Percentiles rank a stretch among this genome's conserved stretches.
Conservation (phyloP, 2,329 filamentous ascomycete species). For the Fusarium irregulare region DNA sequence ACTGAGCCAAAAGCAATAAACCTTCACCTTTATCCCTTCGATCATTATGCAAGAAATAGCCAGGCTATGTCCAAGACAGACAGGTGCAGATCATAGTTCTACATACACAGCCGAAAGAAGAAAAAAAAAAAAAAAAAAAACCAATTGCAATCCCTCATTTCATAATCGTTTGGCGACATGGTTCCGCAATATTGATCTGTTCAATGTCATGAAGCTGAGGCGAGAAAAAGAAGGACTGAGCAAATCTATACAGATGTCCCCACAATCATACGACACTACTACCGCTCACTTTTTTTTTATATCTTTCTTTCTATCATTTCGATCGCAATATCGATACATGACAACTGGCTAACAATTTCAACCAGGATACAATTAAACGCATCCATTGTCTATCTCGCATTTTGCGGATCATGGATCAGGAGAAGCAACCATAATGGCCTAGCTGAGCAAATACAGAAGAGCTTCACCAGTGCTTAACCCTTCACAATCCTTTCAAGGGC, state of each 20-base stretch:
- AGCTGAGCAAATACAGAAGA: constrained; percentile 10
- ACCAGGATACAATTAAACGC: background rate
- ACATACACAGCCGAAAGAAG: constrained; percentile 4
- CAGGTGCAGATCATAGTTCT: constrained; percentile 28
- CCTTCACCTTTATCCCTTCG: constrained; percentile 35
- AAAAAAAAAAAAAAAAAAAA: background rate
- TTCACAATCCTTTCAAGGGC: background rate
- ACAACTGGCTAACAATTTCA: background rate
- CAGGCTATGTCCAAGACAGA: constrained; percentile 26
- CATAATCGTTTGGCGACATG: background rate
- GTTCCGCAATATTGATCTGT: background rate
- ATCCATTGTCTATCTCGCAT: background rate
- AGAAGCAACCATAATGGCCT: constrained; percentile 12
- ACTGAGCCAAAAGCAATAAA: constrained; percentile 30
- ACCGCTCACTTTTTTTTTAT: constrained; percentile 2
- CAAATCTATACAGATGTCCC: constrained; percentile 12
- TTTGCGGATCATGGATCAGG: background rate
- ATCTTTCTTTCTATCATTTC: background rate
- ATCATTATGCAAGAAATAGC: constrained; percentile 30
- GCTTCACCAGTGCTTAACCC: background rate
- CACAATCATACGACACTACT: constrained; percentile 37
- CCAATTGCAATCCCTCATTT: background rate
- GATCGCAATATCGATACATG: constrained; percentile 6
- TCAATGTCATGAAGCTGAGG: background rate
- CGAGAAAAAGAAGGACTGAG: constrained; percentile 10